phyloP scores from a whole-genome alignment of 192 early-diverging fungal genomes.

The Coemansia sp. region DNA sequence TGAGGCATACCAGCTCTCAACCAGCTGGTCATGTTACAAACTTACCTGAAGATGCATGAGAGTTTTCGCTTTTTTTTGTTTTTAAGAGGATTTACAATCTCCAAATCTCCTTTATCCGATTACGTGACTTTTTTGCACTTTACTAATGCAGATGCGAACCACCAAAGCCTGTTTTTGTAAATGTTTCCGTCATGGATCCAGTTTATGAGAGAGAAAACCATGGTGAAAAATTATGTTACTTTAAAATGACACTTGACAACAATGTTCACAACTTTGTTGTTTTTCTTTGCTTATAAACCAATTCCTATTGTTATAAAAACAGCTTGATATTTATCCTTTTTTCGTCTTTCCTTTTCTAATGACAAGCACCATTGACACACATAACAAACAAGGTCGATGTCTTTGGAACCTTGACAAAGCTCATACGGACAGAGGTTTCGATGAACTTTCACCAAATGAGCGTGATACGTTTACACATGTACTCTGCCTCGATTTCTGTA shows the following conservation, averaged over 20 bases:
- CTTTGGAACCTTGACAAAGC: background rate
- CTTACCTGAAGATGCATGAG: background rate
- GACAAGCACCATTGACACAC: background rate
- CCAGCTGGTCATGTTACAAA: slow-evolving; percentile 48
- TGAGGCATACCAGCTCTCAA: slow-evolving; percentile 30
- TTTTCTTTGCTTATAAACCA: background rate
- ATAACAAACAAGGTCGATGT: background rate
- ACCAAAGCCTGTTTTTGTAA: background rate
- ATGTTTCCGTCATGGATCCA: background rate
- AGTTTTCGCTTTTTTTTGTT: background rate
- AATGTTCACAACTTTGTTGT: no score
- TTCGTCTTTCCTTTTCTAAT: background rate
- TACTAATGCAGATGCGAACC: no score
- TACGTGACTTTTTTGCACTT: background rate
- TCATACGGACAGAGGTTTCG: slow-evolving; percentile 3
- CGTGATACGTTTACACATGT: slow-evolving; percentile 1
- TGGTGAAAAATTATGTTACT: no score
- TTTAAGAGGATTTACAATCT: background rate
- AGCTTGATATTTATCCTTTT: background rate
- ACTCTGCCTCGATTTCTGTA: slow-evolving; percentile 3
- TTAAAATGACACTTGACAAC: no score
- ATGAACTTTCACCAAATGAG: background rate
- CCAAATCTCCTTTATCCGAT: no score
- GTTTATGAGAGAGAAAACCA: no score
- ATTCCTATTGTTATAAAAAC: no score